Evolutionary conservation across 805 yeast genomes (phyloP), one percentile per base, ranked within the genome.

Genomic region (Candida sithepensis): DNA sequence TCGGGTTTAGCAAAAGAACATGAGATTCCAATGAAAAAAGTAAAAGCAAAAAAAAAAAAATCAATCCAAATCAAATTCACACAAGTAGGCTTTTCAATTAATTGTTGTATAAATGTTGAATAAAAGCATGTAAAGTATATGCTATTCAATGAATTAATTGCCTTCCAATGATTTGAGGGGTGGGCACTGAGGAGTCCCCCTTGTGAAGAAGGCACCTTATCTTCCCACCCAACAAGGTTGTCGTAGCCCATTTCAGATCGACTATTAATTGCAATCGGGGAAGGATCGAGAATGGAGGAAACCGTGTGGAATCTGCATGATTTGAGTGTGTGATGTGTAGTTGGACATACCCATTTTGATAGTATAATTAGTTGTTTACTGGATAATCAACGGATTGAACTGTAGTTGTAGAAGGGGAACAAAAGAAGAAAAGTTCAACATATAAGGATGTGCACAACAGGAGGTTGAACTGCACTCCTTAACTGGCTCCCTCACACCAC

Each of bases 271-370:
- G 34, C 16, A 30, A 30, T 12, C 14, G 14, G 14, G 5, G 34
- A 12, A n/a, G 16, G n/a, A n/a, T n/a, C 13, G 5, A 30, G 14
- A 30, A 10, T 12, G 14, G 34, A 24, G 6, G 14, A 30, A 30
- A 30, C 8, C 34, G 16, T 12, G 8, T 30, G 6, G 16, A 30
- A 30, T 30, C 16, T 12, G 4, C 8, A 12, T n/a, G 14, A 30
- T 30, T n/a, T 30, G 14, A 12, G 5, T n/a, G 14, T 10, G 14
- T 30, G 34, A 12, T 4, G 14, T 12, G 34, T n/a, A n/a, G 14
- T 30, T 4, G 14, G 14, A 54, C 58, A 41, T 54, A 54, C 58
- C 58, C 58, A 54, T 54, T 54, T 54, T 54, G 56, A 54, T 42
- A 44, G 33, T 41, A 38, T 47, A 40, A 23, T 45, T 45, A 41